Conservation (phyloP, 441 rosid species). For the Kokia cookei region DNA sequence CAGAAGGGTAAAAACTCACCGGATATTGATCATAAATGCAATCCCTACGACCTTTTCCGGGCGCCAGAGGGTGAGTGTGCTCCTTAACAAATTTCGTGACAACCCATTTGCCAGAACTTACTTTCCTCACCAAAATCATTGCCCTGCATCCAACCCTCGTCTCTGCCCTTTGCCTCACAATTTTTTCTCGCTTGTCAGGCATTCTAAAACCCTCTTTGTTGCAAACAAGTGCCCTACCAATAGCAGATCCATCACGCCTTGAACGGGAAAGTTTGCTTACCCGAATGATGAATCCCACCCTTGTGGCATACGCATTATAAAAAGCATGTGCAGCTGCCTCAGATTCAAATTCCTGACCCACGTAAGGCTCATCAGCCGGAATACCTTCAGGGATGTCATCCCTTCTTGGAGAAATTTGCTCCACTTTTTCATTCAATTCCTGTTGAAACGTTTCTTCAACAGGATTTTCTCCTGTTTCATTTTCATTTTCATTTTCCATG, state of each 20-base stretch:
- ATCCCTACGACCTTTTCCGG: conserved; percentile 84
- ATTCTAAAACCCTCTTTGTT: conserved; percentile 93
- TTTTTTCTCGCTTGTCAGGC: conserved; percentile 88
- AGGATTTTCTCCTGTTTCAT: conserved; percentile 46
- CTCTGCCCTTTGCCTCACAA: conserved; percentile 91
- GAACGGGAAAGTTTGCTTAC: conserved; percentile 96
- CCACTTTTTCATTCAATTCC: conserved; percentile 40
- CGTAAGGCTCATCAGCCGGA: conserved; percentile 63
- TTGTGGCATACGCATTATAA: conserved; percentile 83
- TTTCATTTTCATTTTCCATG: conserved; percentile 33
- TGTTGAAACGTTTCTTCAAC: conserved; percentile 43
- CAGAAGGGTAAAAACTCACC: conserved; percentile 51
- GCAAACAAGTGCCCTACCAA: conserved; percentile 94
- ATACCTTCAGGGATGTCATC: conserved; percentile 28
- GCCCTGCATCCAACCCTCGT: conserved; percentile 99
- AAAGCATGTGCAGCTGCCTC: conserved; percentile 94
- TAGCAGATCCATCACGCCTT: conserved; percentile 90
- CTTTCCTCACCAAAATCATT: conserved; percentile 93
- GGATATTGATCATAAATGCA: conserved; percentile 97
- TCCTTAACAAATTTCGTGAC: conserved; percentile 89
- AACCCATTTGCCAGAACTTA: conserved; percentile 84
- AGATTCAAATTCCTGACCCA: conserved; percentile 90
- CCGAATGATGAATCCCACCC: conserved; percentile 81
- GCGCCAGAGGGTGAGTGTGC: conserved; percentile 78
- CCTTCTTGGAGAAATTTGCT: conserved; percentile 30